phyloP scores from a whole-genome alignment of 192 early-diverging fungal species.

The Backusella luteola region DNA sequence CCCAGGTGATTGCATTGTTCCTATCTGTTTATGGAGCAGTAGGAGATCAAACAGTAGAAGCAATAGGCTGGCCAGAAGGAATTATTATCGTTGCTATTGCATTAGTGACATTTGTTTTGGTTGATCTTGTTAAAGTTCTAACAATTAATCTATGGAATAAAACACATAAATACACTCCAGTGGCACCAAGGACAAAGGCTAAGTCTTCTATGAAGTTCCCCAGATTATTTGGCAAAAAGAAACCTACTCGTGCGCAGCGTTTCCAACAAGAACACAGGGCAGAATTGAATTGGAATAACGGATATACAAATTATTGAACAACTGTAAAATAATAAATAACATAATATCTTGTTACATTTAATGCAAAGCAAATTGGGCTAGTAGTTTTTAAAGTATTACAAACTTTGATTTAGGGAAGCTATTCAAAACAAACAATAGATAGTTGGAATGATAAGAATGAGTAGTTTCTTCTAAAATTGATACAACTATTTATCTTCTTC shows the following conservation, averaged over 20 bases:
- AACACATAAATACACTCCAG: neutral
- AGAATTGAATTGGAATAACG: neutral
- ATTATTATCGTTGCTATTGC: slow-evolving; percentile 54
- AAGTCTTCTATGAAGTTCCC: neutral
- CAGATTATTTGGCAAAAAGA: neutral
- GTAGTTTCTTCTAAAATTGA: neutral
- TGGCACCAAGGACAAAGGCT: neutral
- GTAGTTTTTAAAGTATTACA: neutral
- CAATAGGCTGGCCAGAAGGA: slow-evolving; percentile 49
- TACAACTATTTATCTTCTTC: too few species aligned
- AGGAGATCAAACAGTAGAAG: slow-evolving; percentile 31
- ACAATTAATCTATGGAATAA: slow-evolving; percentile 12
- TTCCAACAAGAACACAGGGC: slow-evolving; percentile 11
- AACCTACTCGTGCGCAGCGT: slow-evolving; percentile 3
- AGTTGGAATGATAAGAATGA: neutral
- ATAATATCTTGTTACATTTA: neutral
- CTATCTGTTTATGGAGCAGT: slow-evolving; percentile 49
- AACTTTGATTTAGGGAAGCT: neutral
- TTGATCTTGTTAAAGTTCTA: slow-evolving; percentile 66
- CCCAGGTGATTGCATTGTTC: slow-evolving; percentile 68
- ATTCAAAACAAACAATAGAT: neutral
- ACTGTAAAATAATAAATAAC: neutral
- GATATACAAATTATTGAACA: neutral
- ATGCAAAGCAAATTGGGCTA: neutral
- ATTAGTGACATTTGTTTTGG: slow-evolving; percentile 51